These are phyloP conservation scores for Hordeum pubiflorum DNA, from an alignment of 202 grass and related monocot genomes.

Conservation along the genomic window DNA sequence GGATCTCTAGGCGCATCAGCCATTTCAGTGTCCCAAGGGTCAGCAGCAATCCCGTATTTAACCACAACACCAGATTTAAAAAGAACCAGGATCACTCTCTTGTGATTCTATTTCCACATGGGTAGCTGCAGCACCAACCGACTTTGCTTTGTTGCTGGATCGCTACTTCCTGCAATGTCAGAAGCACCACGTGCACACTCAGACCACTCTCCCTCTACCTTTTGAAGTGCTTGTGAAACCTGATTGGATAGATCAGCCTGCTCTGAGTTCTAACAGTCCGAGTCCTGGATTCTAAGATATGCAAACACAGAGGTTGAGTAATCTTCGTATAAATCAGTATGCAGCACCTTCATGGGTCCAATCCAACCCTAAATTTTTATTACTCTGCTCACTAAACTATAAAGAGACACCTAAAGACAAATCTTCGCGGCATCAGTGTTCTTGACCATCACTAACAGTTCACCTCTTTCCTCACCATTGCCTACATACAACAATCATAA, in stretches of 20 bases:
- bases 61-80: constrained; percentile 24
- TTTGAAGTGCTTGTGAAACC: constrained; percentile 48
- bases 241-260: constrained; percentile 50
- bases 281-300: neutral
- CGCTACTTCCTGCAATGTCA: constrained; percentile 41
- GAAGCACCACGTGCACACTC: constrained; percentile 64
- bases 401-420: neutral
- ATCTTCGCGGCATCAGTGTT: neutral
- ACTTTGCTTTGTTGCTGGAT: constrained; percentile 47
- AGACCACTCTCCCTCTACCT: constrained; percentile 99
- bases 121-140: constrained; percentile 15
- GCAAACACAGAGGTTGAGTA: constrained; percentile 4
- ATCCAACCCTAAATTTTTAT: neutral
- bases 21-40: constrained; percentile 54
- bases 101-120: constrained; percentile 32
- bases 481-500: neutral
- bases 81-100: constrained; percentile 23
- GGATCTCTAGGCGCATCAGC: constrained; percentile 41
- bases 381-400: neutral
- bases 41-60: constrained; percentile 30
- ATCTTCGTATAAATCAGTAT: constrained; percentile 5
- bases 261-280: neutral
- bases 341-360: neutral
- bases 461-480: neutral
- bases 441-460: neutral